Base-by-base conservation (phyloP, 1,139 yeast species). In the Yamadazyma atmosphaerica region DNA sequence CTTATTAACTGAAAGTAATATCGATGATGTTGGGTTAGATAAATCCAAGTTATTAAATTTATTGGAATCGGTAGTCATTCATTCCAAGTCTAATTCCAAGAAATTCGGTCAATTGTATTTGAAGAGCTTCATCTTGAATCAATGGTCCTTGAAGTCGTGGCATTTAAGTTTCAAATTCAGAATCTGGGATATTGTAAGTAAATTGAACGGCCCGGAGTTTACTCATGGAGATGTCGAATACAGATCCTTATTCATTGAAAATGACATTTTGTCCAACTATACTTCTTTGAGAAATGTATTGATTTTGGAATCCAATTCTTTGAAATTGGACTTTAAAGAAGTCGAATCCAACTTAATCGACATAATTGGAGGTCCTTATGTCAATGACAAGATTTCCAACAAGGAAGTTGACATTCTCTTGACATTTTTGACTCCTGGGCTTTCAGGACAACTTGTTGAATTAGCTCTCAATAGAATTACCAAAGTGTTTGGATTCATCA, bases 401-500 rank as follows among this genome's bases (percentile, higher is more conserved):
- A 64, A 64, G 40, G 89, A 85, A 41, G 70, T 83, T 30, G 75
- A 76, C 29, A 85, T 89, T 63, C 31, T 47, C 9, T 55, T 88
- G 31, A 72, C 79, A 38, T 63, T 65, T 15, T 76, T 79, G 1
- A 63, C 81, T 46, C 73, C 74, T 9, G 44, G 47, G 4, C 40
- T 52, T 14, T 65, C 72, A 1, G 63, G 63, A 38, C 79, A 74
- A 29, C 16, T 28, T 16, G 15, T 15, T n/a, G 61, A 83, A 22
- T 72, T 80, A n/a, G 73, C 81, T 4, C 73, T 81, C 33, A 55
- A 66, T 15, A 78, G 83, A 49, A 54, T 87, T n/a, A 58, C 71
- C 15, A 51, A 58, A 14, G 59, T 86, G 8, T 88, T 86, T 65
- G 58, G 68, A 2, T 50, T 71, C 2, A 61, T 89, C 50, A 80